These are phyloP conservation scores for Trichoderma virens DNA, from an alignment of 495 filamentous ascomycete genomes.

Conservation along the genomic window DNA sequence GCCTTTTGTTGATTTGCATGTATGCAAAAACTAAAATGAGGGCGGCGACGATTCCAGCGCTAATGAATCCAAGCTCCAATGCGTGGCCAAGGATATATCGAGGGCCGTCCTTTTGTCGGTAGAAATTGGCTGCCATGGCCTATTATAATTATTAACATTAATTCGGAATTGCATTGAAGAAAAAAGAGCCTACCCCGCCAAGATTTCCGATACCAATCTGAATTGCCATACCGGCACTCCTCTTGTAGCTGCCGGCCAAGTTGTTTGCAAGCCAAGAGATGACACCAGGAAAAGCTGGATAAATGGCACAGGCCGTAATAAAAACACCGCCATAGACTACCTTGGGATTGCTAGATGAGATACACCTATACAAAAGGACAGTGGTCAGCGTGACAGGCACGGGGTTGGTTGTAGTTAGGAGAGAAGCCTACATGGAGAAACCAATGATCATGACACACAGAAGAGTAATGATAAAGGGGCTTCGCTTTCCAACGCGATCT, in stretches of 20 bases:
- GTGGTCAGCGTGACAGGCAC: slow-evolving; percentile 48
- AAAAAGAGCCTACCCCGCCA: slow-evolving; percentile 40
- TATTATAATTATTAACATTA: slow-evolving; percentile 19
- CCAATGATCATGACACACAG: slow-evolving; percentile 53
- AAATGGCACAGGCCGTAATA: slow-evolving; percentile 58
- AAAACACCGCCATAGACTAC: slow-evolving; percentile 71
- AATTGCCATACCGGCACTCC: slow-evolving; percentile 64
- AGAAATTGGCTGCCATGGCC: slow-evolving; percentile 72
- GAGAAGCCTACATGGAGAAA: slow-evolving; percentile 46
- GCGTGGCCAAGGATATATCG: slow-evolving; percentile 61
- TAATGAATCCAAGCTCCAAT: slow-evolving; percentile 60
- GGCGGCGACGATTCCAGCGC: slow-evolving; percentile 50
- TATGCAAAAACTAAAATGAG: slow-evolving; percentile 49
- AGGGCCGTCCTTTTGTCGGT: slow-evolving; percentile 55
- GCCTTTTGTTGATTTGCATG: slow-evolving; percentile 49
- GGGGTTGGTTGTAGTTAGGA: background rate
- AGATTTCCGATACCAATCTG: slow-evolving; percentile 70
- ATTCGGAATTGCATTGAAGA: background rate
- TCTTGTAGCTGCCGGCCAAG: slow-evolving; percentile 61
- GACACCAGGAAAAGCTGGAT: slow-evolving; percentile 55
- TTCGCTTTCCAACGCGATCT: slow-evolving; percentile 52
- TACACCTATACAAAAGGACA: slow-evolving; percentile 22
- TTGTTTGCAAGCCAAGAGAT: slow-evolving; percentile 69
- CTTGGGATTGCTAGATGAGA: slow-evolving; percentile 42
- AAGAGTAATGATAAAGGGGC: slow-evolving; percentile 54